phyloP scores from a whole-genome alignment of 1,284 basidiomycete genomes.

The Leccinum cinnamomeum region DNA sequence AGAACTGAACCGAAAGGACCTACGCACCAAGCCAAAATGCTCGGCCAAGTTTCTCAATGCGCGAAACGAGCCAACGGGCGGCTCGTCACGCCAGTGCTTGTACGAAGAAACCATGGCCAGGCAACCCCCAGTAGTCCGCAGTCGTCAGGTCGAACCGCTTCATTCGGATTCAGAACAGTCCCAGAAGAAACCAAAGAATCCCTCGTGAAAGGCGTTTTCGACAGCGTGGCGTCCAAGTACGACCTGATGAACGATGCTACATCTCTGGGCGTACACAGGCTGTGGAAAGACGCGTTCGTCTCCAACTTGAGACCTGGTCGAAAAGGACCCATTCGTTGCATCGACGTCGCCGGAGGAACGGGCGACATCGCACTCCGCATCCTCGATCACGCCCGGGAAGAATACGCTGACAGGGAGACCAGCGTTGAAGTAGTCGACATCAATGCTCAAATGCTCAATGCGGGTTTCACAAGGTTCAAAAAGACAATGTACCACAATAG shows the following conservation, averaged over 20 bases:
- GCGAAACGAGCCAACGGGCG: slow-evolving; percentile 16
- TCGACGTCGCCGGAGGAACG: slow-evolving; percentile 97
- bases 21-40: slow-evolving; percentile 15
- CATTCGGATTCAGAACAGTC: slow-evolving; percentile 92
- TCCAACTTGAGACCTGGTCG: slow-evolving; percentile 77
- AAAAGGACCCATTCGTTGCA: slow-evolving; percentile 71
- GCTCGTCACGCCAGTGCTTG: slow-evolving; percentile 10
- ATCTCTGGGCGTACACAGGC: slow-evolving; percentile 92
- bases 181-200: slow-evolving; percentile 76
- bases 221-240: slow-evolving; percentile 94
- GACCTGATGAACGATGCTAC: slow-evolving; percentile 99
- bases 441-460: slow-evolving; percentile 93
- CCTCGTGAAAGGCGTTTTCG: slow-evolving; percentile 90
- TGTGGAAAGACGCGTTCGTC: slow-evolving; percentile 98
- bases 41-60: slow-evolving; percentile 20
- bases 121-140: slow-evolving; percentile 10
- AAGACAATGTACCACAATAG: slow-evolving; percentile 97
- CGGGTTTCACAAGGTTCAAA: slow-evolving; percentile 89
- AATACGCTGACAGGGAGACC: slow-evolving; percentile 86
- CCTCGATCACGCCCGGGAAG: slow-evolving; percentile 88
- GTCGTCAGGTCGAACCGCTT: slow-evolving; percentile 54
- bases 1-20: no score
- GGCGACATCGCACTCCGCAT: slow-evolving; percentile 97
- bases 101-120: slow-evolving; percentile 27
- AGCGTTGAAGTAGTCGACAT: slow-evolving; percentile 94